A percentile compares a stretch with the other conserved stretches of the same genome.
These are phyloP conservation scores for Eucalyptus cladocalyx DNA, from an alignment of 345 rosid species.

Conservation along the genomic window DNA sequence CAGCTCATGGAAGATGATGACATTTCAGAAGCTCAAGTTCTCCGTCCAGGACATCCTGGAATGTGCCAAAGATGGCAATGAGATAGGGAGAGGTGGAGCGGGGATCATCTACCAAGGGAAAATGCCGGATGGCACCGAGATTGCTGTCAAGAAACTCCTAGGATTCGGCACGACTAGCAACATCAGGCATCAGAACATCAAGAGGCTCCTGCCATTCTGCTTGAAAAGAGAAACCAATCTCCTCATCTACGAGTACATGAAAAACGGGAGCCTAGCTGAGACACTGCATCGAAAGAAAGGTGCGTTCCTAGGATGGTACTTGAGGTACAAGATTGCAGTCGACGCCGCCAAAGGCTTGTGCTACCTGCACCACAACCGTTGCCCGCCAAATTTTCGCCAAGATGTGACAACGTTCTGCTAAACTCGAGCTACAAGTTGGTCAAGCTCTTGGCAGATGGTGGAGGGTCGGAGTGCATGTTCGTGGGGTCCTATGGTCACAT, in stretches of 20 bases:
- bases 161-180: constrained; percentile 23
- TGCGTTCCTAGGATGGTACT: constrained; percentile 30
- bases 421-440: constrained; percentile 45
- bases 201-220: constrained; percentile 42
- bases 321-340: constrained; percentile 42
- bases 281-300: constrained; percentile 48
- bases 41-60: constrained; percentile 26
- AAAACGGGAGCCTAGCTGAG: constrained; percentile 54
- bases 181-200: constrained; percentile 50
- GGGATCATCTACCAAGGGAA: constrained; percentile 47
- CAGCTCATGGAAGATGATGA: constrained; percentile 44
- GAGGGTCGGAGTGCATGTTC: constrained; percentile 55
- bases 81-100: constrained; percentile 54
- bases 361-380: constrained; percentile 59
- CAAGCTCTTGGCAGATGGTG: constrained; percentile 38
- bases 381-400: constrained; percentile 40
- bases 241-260: constrained; percentile 58
- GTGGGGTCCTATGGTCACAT: constrained; percentile 64
- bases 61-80: constrained; percentile 43
- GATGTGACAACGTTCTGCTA: constrained; percentile 53
- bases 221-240: constrained; percentile 48
- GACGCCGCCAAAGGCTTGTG: constrained; percentile 60
- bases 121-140: constrained; percentile 40
- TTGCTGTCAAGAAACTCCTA: constrained; percentile 46
- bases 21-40: constrained; percentile 54